Evolutionary conservation across 805 yeast species (phyloP).

Genomic region (Priceomyces medius): DNA sequence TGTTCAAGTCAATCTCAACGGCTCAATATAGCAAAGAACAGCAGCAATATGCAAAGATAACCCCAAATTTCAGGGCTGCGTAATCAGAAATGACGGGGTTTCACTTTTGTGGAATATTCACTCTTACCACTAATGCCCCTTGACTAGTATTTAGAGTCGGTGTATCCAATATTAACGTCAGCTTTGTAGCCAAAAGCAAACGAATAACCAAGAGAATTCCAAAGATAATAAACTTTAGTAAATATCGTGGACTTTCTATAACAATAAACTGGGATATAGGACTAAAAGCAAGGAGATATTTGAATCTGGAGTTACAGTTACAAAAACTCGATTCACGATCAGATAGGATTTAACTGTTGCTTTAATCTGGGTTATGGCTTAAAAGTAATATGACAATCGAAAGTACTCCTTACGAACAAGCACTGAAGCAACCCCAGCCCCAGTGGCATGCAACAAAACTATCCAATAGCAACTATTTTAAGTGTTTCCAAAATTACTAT

Average conservation of each 20-base stretch:
- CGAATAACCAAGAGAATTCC: background rate
- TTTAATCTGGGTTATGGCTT: background rate
- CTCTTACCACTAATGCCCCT: background rate
- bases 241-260: too few species aligned
- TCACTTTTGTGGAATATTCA: background rate
- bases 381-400: background rate
- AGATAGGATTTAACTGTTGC: background rate
- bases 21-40: background rate
- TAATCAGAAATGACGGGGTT: constrained; percentile 1
- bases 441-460: constrained; percentile 1
- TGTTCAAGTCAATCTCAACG: background rate
- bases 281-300: too few species aligned
- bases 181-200: background rate
- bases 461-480: constrained; percentile 14
- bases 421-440: background rate
- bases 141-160: background rate
- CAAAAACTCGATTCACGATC: background rate
- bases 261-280: too few species aligned
- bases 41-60: background rate
- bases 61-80: background rate
- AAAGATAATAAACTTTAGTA: too few species aligned
- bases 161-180: background rate
- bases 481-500: constrained; percentile 45
- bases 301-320: background rate
- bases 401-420: constrained; percentile 1